Conservation (phyloP, 768 basidiomycete genomes). For the Boletus eberwhitei region DNA sequence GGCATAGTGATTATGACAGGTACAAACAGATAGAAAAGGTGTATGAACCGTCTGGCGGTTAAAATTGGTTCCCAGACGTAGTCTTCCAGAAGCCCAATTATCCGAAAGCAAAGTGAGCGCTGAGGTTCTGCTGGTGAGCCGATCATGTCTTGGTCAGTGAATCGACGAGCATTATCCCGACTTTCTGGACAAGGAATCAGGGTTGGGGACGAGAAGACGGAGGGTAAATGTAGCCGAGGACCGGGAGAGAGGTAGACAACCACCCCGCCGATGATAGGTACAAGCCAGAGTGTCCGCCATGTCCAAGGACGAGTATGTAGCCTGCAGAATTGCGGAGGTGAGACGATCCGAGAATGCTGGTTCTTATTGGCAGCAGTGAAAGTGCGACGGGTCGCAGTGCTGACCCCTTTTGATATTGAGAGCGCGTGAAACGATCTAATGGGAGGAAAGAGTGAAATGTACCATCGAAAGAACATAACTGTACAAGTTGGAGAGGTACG, state of each 20-base stretch:
- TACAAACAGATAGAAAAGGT: constrained; percentile 77
- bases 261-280: constrained; percentile 56
- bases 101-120: constrained; percentile 41
- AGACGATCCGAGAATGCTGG: constrained; percentile 9
- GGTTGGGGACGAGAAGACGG: constrained; percentile 49
- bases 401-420: not conserved
- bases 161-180: constrained; percentile 15
- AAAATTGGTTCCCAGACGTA: constrained; percentile 81
- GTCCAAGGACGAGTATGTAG: constrained; percentile 29
- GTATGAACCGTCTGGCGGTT: constrained; percentile 78
- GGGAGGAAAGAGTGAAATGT: constrained; percentile 24
- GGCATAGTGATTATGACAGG: constrained; percentile 84
- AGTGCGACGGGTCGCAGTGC: constrained; percentile 21
- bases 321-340: constrained; percentile 9
- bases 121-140: constrained; percentile 68
- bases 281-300: constrained; percentile 43
- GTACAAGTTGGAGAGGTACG: constrained; percentile 34
- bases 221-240: constrained; percentile 40
- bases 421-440: constrained; percentile 24
- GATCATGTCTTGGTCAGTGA: constrained; percentile 38
- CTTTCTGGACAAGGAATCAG: constrained; percentile 42
- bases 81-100: constrained; percentile 48
- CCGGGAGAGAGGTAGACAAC: constrained; percentile 46
- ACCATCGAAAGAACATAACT: constrained; percentile 27
- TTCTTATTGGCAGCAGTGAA: constrained; percentile 11